Base-by-base conservation (phyloP, 495 filamentous ascomycete genomes). In the Hypoxylon fuscum region DNA sequence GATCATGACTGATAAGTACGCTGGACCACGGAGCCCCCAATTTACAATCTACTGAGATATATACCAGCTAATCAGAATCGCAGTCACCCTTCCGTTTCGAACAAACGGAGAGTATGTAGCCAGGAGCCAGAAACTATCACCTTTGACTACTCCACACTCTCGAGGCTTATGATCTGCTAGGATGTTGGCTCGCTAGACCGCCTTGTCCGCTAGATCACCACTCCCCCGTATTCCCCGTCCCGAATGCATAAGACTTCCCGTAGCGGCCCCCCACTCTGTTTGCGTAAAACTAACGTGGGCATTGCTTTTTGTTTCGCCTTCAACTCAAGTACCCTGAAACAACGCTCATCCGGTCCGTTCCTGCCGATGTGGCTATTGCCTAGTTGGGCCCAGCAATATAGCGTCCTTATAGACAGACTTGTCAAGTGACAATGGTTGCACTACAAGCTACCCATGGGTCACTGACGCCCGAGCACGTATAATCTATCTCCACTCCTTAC, bases 321-420 rank as follows among this genome's bases (percentile, higher is more conserved):
- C 52, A 29, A 23, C 23, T 12, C 14, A 45, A 55, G 37, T 55
- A 68, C 64, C 54, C 55, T 62, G 55, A 64, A 70, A 76, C 63
- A 58, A 72, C 73, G 75, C 75, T 72, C 68, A 57, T 47, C 71
- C 76, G 76, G 76, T 76, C 76, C 76, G 76, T 62, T 58, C 64
- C 62, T 74, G 72, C 75, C 76, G 76, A 72, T 68, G 58, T 76
- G 73, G 73, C 74, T 73, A 77, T 77, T 66, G 60, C 56, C 60
- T 51, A 66, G 64, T 65, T 61, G 48, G 64, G 61, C 63, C 50
- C 48, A 59, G 54, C 55, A 63, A 63, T 56, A 66, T 61, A 49
- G 41, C 49, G 31, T 55, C 47, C 54, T 56, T 49, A 4, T 37
- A 48, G 55, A 43, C 47, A 29, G 41, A 52, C 59, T 44, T 58